Evolutionary conservation across 129 eudicot species (phyloP).

Genomic region (Flaveria bidentis): DNA sequence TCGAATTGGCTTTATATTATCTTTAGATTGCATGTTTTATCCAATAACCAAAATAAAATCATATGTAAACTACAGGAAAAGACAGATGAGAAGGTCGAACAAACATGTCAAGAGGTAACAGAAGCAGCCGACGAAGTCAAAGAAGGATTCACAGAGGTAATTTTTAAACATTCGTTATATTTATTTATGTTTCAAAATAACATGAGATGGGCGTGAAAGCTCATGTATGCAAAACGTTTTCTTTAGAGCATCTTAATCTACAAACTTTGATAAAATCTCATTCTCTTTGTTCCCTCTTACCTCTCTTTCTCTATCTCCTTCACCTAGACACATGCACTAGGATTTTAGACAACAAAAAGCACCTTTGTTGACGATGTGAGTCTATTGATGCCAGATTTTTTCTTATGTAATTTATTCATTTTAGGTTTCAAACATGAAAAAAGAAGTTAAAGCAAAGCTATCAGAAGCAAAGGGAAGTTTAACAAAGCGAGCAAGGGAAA

Average conservation of each 20-base stretch:
- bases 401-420: not conserved
- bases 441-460: conserved; percentile 32
- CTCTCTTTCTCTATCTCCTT: too few species aligned
- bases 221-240: too few species aligned
- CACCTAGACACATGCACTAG: too few species aligned
- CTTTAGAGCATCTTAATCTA: too few species aligned
- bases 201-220: too few species aligned
- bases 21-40: not conserved
- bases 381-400: not conserved
- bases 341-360: too few species aligned
- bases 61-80: conserved; percentile 11
- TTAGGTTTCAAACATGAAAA: conserved; percentile 36
- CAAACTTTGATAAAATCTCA: too few species aligned
- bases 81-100: conserved; percentile 41
- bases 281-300: too few species aligned
- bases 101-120: conserved; percentile 49
- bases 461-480: conserved; percentile 32
- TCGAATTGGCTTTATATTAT: not conserved
- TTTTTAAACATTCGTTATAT: too few species aligned
- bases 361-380: too few species aligned
- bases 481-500: conserved; percentile 37
- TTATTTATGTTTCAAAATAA: too few species aligned
- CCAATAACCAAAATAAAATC: not conserved
- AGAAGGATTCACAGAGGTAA: conserved; percentile 46
- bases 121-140: conserved; percentile 55